Conservation (phyloP, 2,329 filamentous ascomycete genomes). For the Pyrenochaeta sp. region DNA sequence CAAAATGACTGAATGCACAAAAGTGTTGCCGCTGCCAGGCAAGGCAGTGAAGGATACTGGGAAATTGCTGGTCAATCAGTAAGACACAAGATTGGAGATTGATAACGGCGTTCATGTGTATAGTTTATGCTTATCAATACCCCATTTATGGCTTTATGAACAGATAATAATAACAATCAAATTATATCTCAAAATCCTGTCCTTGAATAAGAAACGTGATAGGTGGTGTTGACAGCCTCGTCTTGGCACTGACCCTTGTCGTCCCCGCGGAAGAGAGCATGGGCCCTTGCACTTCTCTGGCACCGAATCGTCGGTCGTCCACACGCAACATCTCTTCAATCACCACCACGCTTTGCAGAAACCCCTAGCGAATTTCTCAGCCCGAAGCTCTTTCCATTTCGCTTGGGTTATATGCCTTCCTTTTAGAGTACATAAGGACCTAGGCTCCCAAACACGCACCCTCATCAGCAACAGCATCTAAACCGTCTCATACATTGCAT, state of each 20-base stretch:
- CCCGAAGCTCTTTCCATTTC: not conserved
- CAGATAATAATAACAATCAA: too few relatives aligned
- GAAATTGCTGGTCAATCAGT: constrained; percentile 15
- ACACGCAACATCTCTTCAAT: constrained; percentile 7
- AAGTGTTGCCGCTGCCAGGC: constrained; percentile 46
- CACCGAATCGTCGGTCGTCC: constrained; percentile 10
- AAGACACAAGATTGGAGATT: too few relatives aligned
- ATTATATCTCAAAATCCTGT: too few relatives aligned
- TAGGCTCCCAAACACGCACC: not conserved
- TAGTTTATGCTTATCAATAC: too few relatives aligned
- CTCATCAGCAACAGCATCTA: not conserved
- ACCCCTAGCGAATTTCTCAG: not conserved
- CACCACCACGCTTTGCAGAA: not conserved
- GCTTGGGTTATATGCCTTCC: not conserved
- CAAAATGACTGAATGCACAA: constrained; percentile 34
- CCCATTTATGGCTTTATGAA: too few relatives aligned
- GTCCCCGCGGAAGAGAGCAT: constrained; percentile 28
- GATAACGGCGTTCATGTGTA: too few relatives aligned
- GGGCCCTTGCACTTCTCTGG: constrained; percentile 13
- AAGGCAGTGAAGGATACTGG: constrained; percentile 15
- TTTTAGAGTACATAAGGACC: not conserved
- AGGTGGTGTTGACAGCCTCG: not conserved
- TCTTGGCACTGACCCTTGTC: constrained; percentile 18
- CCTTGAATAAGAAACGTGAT: not conserved
- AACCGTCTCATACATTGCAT: not conserved